Conservation (phyloP, 148 eudicot species). For the Arctostaphylos glauca region DNA sequence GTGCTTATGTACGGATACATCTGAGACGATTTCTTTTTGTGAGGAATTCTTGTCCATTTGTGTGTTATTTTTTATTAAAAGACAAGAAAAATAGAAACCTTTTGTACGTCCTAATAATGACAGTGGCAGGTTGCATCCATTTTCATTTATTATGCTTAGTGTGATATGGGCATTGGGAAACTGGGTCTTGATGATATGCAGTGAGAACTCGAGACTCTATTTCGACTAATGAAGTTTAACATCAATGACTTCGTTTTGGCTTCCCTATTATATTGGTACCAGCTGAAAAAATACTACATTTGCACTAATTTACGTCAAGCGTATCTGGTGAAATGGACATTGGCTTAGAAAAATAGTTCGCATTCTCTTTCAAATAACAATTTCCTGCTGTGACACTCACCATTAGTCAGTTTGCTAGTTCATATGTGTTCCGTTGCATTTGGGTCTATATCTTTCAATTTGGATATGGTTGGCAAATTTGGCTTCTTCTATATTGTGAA, state of each 20-base stretch:
- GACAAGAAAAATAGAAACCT: not conserved
- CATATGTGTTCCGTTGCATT: no score
- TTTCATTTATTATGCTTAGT: not conserved
- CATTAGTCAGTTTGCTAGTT: not conserved
- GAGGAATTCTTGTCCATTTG: not conserved
- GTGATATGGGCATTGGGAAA: not conserved
- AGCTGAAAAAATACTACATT: not conserved
- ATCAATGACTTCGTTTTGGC: not conserved
- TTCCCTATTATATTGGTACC: not conserved
- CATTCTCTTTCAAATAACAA: not conserved
- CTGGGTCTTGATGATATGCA: not conserved
- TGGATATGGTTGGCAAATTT: not conserved
- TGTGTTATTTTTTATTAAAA: not conserved
- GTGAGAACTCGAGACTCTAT: not conserved
- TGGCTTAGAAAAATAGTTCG: not conserved
- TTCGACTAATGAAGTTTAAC: not conserved
- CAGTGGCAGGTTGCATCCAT: not conserved
- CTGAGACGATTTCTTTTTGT: no score
- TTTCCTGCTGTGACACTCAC: not conserved
- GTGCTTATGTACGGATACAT: no score
- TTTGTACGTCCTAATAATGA: not conserved
- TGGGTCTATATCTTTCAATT: no score
- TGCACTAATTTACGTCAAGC: no score
- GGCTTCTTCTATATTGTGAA: not conserved
- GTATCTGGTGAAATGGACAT: not conserved